phyloP scores from a whole-genome alignment of 176 grass and related monocot species.

The Triticum monococcum region DNA sequence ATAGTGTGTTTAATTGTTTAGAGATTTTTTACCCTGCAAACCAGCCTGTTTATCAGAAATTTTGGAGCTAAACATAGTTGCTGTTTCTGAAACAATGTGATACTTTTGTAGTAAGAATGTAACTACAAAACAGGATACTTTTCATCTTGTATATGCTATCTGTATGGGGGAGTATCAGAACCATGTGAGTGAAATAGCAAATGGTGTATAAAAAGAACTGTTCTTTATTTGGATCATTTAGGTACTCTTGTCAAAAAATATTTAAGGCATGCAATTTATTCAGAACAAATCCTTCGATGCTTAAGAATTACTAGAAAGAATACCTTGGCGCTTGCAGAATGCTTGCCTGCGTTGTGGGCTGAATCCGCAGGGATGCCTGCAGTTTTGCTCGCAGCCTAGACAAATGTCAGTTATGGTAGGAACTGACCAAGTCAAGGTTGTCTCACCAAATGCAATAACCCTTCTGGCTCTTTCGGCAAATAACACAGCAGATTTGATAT shows the following conservation, averaged over 20 bases:
- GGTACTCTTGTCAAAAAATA: background rate
- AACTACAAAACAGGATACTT: background rate
- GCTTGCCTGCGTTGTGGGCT: background rate
- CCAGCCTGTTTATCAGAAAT: background rate
- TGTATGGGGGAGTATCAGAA: background rate
- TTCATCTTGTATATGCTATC: background rate
- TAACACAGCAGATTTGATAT: fast-evolving
- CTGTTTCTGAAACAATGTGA: background rate
- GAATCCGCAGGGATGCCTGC: conserved; percentile 31
- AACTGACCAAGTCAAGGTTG: conserved; percentile 4
- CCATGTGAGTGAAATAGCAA: background rate
- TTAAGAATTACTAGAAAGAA: background rate
- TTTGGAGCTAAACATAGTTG: background rate
- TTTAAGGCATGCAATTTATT: no score
- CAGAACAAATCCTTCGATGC: no score
- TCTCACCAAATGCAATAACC: conserved; percentile 9
- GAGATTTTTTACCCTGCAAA: no score
- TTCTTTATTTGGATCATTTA: background rate
- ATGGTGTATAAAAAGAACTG: background rate
- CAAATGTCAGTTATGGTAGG: conserved; percentile 12
- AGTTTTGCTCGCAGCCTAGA: background rate
- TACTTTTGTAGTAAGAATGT: background rate
- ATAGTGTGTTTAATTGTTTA: background rate
- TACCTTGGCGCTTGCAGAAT: conserved; percentile 38
- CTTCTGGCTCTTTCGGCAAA: background rate